These are phyloP conservation scores for Penicillium sp. DNA, from an alignment of 2,329 filamentous ascomycete species.

Conservation along the genomic window DNA sequence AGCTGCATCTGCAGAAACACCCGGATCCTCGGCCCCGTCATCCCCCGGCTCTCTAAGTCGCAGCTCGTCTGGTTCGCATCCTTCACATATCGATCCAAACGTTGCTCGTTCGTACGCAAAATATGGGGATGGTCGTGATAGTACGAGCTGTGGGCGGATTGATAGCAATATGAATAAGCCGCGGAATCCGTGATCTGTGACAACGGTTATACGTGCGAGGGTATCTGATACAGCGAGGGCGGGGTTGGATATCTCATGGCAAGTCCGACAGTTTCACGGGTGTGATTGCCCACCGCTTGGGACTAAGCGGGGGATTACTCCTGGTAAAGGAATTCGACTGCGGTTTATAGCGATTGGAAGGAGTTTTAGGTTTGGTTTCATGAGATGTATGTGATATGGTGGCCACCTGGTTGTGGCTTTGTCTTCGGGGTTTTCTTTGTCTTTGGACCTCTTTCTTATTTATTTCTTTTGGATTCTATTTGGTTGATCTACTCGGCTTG, in stretches of 20 bases:
- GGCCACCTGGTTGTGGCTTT: not conserved
- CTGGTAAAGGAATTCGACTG: not conserved
- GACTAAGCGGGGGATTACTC: not conserved
- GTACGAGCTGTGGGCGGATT: constrained; percentile 22
- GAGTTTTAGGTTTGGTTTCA: not conserved
- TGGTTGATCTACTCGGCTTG: not conserved
- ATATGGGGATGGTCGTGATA: constrained; percentile 18
- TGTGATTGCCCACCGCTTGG: not conserved
- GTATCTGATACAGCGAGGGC: not conserved
- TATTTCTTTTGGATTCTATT: not conserved
- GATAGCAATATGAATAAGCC: constrained; percentile 11
- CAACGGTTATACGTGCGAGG: not conserved
- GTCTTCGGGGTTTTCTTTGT: not conserved
- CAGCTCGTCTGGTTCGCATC: constrained; percentile 30
- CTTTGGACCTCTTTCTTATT: not conserved
- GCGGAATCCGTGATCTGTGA: constrained; percentile 17
- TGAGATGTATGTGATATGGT: not conserved
- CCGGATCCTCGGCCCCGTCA: constrained; percentile 22
- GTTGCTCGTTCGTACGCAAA: constrained; percentile 13
- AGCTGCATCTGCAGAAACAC: constrained; percentile 21
- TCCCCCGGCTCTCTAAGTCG: constrained; percentile 29
- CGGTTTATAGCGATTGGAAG: not conserved
- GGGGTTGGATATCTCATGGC: not conserved
- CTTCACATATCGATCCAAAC: constrained; percentile 19
- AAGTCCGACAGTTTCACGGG: not conserved